Evolutionary conservation across 495 filamentous ascomycete species (phyloP), one percentile per base, ranked within the genome.

Genomic region (Neurospora sp.): DNA sequence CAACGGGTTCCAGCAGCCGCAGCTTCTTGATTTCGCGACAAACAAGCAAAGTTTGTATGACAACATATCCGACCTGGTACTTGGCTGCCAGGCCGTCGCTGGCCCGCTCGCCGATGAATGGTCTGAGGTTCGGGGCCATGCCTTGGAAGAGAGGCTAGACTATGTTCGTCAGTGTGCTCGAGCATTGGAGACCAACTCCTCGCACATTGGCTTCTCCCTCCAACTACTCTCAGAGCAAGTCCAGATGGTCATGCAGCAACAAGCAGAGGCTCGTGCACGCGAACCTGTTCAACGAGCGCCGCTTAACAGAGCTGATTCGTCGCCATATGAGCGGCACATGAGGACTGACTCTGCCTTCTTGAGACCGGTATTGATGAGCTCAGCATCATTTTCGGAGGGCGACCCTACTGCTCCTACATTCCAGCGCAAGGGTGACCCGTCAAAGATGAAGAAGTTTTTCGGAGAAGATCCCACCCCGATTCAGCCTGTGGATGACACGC

Each of bases 11-110:
- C 92, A 93, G 78, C 95, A 90, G 69, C 93, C 93, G 0, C 93
- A 96, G 78, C 82, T 98, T 38, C 87, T 91, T 39, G 96, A 98
- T 76, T 97, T 97, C 78, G 89, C 89, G 75, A 86, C 89, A 39
- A 93, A 96, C 76, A 98, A 98, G 82, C 96, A 99, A 78, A 89
- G 90, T 73, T 82, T 96, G 40, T 98, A 98, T 79, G 96, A 98
- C 82, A 90, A 92, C 27, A 91, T 97, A 73, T 93, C 93, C 59
- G 96, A 99, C 78, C 87, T 99, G 61, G 82, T 98, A 14, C 78
- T 97, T 22, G 89, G 90, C 71, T 97, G 94, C 79, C 95, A 98
- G 80, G 89, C 89, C 8, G 90, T 98, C 12, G 91, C 94, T 12
- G 92, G 93, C 16, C 95, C 96, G 41, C 83, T 99, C 39, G 92